Percentiles rank a stretch among this genome's conserved stretches.
These are phyloP conservation scores for Cladosporium colombiae DNA, from an alignment of 2,329 filamentous ascomycete species.

Conservation along the genomic window DNA sequence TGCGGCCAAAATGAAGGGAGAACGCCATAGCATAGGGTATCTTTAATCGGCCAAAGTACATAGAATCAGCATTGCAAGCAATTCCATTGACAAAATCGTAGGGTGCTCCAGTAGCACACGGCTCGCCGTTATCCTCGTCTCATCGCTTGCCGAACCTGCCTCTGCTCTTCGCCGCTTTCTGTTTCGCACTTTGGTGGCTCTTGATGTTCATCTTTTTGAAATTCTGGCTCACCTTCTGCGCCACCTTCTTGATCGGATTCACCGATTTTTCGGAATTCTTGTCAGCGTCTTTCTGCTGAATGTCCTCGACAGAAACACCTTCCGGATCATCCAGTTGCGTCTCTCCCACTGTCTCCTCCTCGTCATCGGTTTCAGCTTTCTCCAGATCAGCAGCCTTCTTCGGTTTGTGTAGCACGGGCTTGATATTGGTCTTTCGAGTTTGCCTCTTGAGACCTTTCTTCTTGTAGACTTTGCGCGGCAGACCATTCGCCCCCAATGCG, in stretches of 20 bases:
- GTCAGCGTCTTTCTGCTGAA: not conserved
- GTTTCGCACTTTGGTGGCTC: constrained; percentile 49
- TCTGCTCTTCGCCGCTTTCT: constrained; percentile 38
- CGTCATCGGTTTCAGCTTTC: constrained; percentile 7
- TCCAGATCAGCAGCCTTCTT: constrained; percentile 31
- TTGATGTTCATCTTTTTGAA: constrained; percentile 54
- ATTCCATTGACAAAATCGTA: not conserved
- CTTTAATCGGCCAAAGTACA: not conserved
- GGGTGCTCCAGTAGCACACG: not conserved
- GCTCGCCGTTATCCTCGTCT: not conserved
- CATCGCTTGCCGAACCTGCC: constrained; percentile 37
- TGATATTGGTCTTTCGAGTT: constrained; percentile 65
- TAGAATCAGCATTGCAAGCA: not conserved
- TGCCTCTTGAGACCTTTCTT: constrained; percentile 84
- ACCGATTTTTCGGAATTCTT: not conserved
- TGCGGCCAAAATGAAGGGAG: not conserved
- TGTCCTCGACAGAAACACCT: not conserved
- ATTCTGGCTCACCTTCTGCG: constrained; percentile 50
- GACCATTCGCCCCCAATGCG: constrained; percentile 57
- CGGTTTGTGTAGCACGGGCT: constrained; percentile 36
- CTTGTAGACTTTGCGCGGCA: constrained; percentile 63
- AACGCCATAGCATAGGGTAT: not conserved
- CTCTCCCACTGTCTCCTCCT: constrained; percentile 25
- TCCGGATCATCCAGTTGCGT: constrained; percentile 23
- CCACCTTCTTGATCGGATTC: constrained; percentile 39